Evolutionary conservation across 1,139 yeast genomes (phyloP).

Genomic region (Arxiozyma slooffiae): DNA sequence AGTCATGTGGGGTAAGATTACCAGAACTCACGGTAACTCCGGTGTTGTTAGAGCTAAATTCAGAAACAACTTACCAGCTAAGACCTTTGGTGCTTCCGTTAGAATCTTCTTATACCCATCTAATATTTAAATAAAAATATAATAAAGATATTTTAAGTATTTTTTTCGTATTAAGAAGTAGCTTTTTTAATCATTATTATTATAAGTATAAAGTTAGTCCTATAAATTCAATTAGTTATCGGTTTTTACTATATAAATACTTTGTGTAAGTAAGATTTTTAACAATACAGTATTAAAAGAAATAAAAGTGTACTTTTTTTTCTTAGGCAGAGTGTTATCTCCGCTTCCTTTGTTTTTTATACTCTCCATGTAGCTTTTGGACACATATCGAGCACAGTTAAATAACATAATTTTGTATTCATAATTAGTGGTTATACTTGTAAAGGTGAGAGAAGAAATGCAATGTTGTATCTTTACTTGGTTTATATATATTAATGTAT

Average conservation of each 20-base stretch:
- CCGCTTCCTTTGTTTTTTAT: background rate
- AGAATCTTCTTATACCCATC: conserved; percentile 99
- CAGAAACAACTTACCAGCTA: conserved; percentile 98
- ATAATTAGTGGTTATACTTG: background rate
- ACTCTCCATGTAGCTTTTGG: background rate
- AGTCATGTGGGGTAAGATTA: conserved; percentile 98
- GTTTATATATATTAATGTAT: no score
- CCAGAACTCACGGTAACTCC: conserved; percentile 98
- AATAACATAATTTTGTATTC: background rate
- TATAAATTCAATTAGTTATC: background rate
- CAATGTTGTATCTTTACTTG: background rate
- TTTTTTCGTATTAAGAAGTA: conserved; percentile 2
- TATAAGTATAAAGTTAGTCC: background rate
- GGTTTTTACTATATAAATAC: background rate
- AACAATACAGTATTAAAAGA: no score
- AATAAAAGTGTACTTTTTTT: no score
- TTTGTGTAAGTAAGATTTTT: background rate
- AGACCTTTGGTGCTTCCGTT: conserved; percentile 99
- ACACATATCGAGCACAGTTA: background rate
- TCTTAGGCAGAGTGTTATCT: background rate
- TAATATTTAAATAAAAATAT: conserved; percentile 64
- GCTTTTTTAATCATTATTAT: background rate
- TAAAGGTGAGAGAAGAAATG: background rate
- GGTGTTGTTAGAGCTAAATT: conserved; percentile 98
- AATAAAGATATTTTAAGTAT: conserved; percentile 2